Evolutionary conservation across 192 early-diverging fungal species (phyloP).

Genomic region (Oehlia diaphana): DNA sequence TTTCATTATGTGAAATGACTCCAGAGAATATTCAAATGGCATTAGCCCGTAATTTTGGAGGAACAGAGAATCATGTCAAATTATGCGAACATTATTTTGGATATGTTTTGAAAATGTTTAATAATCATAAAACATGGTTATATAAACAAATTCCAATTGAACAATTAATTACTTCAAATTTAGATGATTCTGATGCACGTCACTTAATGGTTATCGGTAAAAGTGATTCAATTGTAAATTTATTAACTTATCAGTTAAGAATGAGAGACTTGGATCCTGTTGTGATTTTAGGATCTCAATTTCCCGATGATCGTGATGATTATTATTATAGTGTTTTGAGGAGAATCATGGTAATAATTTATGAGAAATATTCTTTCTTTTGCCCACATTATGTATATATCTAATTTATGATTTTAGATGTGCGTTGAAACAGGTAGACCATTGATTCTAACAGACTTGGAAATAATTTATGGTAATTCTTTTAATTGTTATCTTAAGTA

Average conservation of each 20-base stretch:
- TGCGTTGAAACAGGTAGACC: constrained; percentile 27
- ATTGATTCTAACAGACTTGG: constrained; percentile 24
- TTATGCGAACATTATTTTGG: constrained; percentile 5
- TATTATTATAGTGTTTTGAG: constrained; percentile 20
- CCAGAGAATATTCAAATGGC: constrained; percentile 2
- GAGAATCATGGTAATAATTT: not conserved
- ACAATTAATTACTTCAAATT: constrained; percentile 13
- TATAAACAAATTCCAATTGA: not conserved
- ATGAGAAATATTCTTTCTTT: no score
- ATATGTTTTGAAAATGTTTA: not conserved
- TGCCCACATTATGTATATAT: no score
- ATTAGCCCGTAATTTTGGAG: constrained; percentile 30
- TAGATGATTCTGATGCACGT: not conserved
- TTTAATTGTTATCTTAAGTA: not conserved
- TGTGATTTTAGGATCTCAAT: not conserved
- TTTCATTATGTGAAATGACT: not conserved
- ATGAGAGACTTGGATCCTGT: no score
- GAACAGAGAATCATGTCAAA: not conserved
- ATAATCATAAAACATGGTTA: not conserved
- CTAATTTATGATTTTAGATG: constrained; percentile 1
- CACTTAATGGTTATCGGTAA: constrained; percentile 30
- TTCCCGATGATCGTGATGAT: constrained; percentile 19
- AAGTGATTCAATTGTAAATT: constrained; percentile 16
- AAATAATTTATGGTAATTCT: constrained; percentile 19
- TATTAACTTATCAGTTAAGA: constrained; percentile 6